Base-by-base conservation (phyloP, 495 filamentous ascomycete species). In the Penicillium canariense region DNA sequence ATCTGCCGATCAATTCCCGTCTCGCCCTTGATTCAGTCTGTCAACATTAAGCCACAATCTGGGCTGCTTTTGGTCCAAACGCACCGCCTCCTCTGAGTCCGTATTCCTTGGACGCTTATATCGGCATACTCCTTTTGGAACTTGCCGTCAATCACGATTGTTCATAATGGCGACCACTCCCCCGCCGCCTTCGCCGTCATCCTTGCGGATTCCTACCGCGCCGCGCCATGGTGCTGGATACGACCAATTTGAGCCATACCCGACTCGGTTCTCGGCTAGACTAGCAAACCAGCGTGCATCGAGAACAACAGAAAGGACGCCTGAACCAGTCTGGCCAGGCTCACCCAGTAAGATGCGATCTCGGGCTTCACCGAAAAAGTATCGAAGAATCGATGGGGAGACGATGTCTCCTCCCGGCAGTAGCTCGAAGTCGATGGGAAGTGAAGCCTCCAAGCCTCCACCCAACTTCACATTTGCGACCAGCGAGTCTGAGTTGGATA, bases 181-280 rank as follows among this genome's bases (percentile, higher is more conserved):
- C 34, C 85, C 85, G 15, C 83, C 83, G 35, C 73, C 78, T 34
- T 76, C 78, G 27, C 74, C 75, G 5, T 59, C 62, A 26, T 23
- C 39, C 36, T 66, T 87, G 42, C 78, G 79, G 52, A 85, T 86
- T 34, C 91, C 91, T 43, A 76, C 83, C 43, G 87, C 90, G 34
- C 91, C 91, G 15, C 83, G 80, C 31, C 82, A 85, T 72, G 88
- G 88, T 43, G 66, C 81, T 46, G 84, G 77, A 61, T 79, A 81
- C 52, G 88, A 95, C 72, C 66, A 72, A 46, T 90, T 84, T 69
- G 81, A 87, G 56, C 87, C 87, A 22, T 90, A 86, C 68, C 76
- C 70, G 2, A 76, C 75, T 42, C 78, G 72, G 15, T 71, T 73
- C 53, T 79, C 73, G 35, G 71, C 77, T 34, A 76, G 81, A 56